Conservation (phyloP, 768 basidiomycete species). For the Termitomyces sp. region DNA sequence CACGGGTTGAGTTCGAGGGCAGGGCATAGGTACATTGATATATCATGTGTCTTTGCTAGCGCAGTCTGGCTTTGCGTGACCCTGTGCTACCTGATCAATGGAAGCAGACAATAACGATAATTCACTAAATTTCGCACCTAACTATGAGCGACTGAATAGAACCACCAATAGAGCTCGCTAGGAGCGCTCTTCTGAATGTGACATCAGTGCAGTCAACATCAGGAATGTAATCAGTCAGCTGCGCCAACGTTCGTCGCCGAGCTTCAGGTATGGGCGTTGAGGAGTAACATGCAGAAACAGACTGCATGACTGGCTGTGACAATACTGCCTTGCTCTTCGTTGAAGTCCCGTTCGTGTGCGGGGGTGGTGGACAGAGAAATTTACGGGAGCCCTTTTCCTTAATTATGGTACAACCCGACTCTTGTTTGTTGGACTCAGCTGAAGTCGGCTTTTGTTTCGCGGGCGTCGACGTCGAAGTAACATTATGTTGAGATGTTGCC, state of each 20-base stretch:
- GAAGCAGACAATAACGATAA: neutral
- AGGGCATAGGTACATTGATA: slow-evolving; percentile 46
- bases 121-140: slow-evolving; percentile 22
- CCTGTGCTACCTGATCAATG: slow-evolving; percentile 16
- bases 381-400: neutral
- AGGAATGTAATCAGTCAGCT: slow-evolving; percentile 23
- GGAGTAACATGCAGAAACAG: neutral
- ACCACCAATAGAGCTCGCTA: slow-evolving; percentile 38
- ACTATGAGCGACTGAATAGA: slow-evolving; percentile 34
- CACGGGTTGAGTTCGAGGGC: slow-evolving; percentile 52
- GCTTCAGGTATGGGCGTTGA: slow-evolving; percentile 14
- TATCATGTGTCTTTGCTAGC: slow-evolving; percentile 27
- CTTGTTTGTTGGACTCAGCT: neutral
- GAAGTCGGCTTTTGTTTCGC: neutral
- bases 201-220: slow-evolving; percentile 21
- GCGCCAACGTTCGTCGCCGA: slow-evolving; percentile 22
- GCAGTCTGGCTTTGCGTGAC: slow-evolving; percentile 24
- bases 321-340: neutral
- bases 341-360: neutral
- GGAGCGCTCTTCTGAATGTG: slow-evolving; percentile 36
- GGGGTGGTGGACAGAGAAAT: neutral
- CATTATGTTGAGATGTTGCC: neutral
- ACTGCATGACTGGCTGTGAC: neutral
- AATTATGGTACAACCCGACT: neutral
- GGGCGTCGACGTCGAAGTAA: neutral